phyloP scores from a whole-genome alignment of 805 yeast species.

The Phaffomyces opuntiae region DNA sequence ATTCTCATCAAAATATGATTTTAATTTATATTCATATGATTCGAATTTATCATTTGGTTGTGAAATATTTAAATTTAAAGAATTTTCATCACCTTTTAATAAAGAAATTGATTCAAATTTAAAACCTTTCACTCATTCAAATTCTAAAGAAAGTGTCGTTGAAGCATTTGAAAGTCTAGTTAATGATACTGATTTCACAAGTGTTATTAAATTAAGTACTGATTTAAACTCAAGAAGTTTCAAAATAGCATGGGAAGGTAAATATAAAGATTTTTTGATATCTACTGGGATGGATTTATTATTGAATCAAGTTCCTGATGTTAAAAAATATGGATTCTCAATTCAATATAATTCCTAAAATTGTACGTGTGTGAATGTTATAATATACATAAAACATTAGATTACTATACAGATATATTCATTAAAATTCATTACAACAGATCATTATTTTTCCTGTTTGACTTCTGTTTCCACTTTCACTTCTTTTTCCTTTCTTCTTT shows the following conservation, averaged over 20 bases:
- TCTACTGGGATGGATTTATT: conserved; percentile 63
- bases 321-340: conserved; percentile 49
- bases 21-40: conserved; percentile 84
- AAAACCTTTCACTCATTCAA: conserved; percentile 26
- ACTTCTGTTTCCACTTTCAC: no score
- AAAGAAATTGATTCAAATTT: conserved; percentile 22
- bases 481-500: conserved; percentile 6
- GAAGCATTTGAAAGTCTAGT: conserved; percentile 45
- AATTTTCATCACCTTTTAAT: conserved; percentile 4
- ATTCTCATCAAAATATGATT: conserved; percentile 78
- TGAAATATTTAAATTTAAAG: conserved; percentile 61
- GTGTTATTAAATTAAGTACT: conserved; percentile 69
- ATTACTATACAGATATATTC: no score
- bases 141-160: conserved; percentile 30
- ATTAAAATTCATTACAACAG: no score
- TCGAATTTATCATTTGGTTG: conserved; percentile 83
- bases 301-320: conserved; percentile 37
- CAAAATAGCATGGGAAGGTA: conserved; percentile 81
- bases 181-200: conserved; percentile 49
- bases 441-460: no score
- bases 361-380: not conserved
- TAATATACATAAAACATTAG: no score
- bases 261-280: conserved; percentile 69
- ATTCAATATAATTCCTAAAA: conserved; percentile 51
- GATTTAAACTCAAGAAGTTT: conserved; percentile 56